Percentiles rank a stretch among this genome's conserved stretches.
Conservation (phyloP, 202 grass and related monocot species). For the Digitaria exilis region DNA sequence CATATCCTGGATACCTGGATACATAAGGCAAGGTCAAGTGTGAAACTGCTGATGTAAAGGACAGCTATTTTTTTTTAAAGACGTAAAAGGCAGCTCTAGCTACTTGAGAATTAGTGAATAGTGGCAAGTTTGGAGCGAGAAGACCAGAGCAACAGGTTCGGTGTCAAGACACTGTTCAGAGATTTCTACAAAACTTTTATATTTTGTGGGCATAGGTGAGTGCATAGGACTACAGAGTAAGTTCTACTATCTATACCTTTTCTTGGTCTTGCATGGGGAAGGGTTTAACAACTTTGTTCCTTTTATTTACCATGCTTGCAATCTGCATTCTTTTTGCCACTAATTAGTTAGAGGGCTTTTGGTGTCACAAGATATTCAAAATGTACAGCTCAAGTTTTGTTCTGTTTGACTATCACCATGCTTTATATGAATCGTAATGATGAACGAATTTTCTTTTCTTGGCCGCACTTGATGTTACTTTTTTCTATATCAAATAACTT, state of each 20-base stretch:
- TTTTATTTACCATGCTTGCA: background rate
- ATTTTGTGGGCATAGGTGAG: slow-evolving; percentile 19
- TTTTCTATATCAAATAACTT: background rate
- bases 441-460: background rate
- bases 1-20: background rate
- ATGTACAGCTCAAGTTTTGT: background rate
- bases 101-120: slow-evolving; percentile 6
- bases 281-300: slow-evolving; percentile 7
- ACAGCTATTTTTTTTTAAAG: too few species aligned
- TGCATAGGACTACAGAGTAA: background rate
- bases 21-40: background rate
- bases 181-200: background rate
- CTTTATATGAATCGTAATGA: background rate
- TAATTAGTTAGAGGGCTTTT: background rate
- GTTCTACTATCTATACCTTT: slow-evolving; percentile 2
- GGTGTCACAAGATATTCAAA: background rate
- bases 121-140: background rate
- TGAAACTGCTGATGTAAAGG: slow-evolving; percentile 23
- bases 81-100: background rate
- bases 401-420: slow-evolving; percentile 11
- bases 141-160: background rate
- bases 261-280: background rate
- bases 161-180: background rate
- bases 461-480: background rate
- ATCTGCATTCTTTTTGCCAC: background rate